Evolutionary conservation across 768 basidiomycete species (phyloP).

Genomic region (Pleurotus sapidus): DNA sequence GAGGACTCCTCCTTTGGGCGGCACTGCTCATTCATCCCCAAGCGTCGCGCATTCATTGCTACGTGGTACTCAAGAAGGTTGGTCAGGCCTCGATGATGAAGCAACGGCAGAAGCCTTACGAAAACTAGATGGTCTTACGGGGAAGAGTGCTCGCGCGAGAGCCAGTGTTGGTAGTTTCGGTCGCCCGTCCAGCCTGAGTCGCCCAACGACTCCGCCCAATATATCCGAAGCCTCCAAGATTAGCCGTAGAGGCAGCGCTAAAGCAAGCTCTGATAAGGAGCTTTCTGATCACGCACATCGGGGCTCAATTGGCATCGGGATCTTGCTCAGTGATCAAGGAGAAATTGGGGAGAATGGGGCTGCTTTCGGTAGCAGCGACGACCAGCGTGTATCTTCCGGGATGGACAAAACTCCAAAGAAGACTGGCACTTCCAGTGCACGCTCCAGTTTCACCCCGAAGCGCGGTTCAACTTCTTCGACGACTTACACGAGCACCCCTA

Average conservation of each 20-base stretch:
- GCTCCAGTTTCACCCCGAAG: constrained; percentile 80
- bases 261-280: constrained; percentile 37
- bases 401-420: constrained; percentile 73
- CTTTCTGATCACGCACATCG: constrained; percentile 32
- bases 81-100: constrained; percentile 85
- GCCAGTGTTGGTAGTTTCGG: constrained; percentile 76
- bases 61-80: constrained; percentile 86
- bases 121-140: constrained; percentile 86
- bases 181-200: constrained; percentile 60
- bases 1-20: constrained; percentile 23
- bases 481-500: constrained; percentile 77
- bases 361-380: constrained; percentile 54
- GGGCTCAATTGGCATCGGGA: constrained; percentile 29
- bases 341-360: constrained; percentile 37
- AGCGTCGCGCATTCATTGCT: constrained; percentile 84
- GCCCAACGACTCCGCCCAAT: constrained; percentile 71
- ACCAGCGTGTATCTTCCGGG: constrained; percentile 40
- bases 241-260: constrained; percentile 34
- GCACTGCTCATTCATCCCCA: constrained; percentile 42
- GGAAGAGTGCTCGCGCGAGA: constrained; percentile 72
- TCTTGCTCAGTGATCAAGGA: constrained; percentile 35
- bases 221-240: constrained; percentile 46
- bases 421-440: constrained; percentile 47
- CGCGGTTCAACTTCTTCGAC: constrained; percentile 89
- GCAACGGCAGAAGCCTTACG: constrained; percentile 88